These are phyloP conservation scores for Lepidium didymum DNA, from an alignment of 345 rosid genomes.

Conservation along the genomic window DNA sequence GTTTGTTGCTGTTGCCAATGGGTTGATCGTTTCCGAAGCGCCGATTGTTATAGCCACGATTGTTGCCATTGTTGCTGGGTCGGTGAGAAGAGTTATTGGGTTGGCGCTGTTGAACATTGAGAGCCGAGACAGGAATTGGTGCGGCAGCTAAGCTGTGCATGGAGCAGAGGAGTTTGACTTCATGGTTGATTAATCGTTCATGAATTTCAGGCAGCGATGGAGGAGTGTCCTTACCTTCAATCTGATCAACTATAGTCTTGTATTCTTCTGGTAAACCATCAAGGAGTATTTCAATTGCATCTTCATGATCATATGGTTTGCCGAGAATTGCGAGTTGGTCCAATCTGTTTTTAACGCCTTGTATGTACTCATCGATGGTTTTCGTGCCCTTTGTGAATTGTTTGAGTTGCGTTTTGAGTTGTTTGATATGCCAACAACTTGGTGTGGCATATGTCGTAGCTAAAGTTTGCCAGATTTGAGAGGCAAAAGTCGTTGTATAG, in stretches of 20 bases:
- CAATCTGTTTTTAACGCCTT: background rate
- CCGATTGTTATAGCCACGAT: too few relatives aligned
- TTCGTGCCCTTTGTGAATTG: background rate
- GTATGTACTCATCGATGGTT: background rate
- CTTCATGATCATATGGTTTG: background rate
- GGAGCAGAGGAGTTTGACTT: background rate
- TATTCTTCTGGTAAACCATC: background rate
- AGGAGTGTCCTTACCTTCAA: background rate
- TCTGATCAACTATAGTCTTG: background rate
- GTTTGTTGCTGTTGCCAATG: too few relatives aligned
- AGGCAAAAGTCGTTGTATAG: background rate
- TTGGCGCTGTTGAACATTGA: too few relatives aligned
- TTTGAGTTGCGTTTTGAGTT: background rate
- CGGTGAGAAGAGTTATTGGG: too few relatives aligned
- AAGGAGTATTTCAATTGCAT: background rate
- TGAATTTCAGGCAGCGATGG: background rate
- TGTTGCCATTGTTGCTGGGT: too few relatives aligned
- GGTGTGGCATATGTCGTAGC: background rate
- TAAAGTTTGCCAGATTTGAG: background rate
- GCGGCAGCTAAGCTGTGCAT: too few relatives aligned
- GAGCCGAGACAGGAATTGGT: too few relatives aligned
- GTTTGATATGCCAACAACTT: background rate
- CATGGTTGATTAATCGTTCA: background rate
- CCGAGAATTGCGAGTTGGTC: background rate
- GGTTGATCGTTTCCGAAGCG: too few relatives aligned